A percentile compares a stretch with the other conserved stretches of the same genome.
phyloP scores from a whole-genome alignment of 2,329 filamentous ascomycete species.

The Beauveria sp. region DNA sequence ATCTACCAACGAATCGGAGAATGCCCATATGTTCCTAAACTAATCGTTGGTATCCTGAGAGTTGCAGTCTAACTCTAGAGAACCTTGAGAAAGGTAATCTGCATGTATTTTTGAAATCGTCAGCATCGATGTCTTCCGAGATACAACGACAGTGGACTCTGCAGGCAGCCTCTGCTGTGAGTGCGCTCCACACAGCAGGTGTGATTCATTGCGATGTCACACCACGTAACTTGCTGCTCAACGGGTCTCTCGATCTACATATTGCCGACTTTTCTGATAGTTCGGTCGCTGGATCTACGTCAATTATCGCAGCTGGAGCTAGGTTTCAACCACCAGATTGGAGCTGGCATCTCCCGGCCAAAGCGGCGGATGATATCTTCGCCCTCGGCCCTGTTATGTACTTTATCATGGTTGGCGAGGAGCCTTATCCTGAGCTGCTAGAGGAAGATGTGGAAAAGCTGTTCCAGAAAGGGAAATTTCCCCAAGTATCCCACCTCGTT shows the following conservation, averaged over 20 bases:
- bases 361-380: conserved; percentile 23
- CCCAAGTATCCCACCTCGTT: conserved; percentile 18
- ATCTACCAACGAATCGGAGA: conserved; percentile 18
- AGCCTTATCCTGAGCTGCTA: conserved; percentile 22
- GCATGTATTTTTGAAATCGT: conserved; percentile 15
- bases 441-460: conserved; percentile 22
- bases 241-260: conserved; percentile 25
- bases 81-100: conserved; percentile 20
- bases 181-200: conserved; percentile 25
- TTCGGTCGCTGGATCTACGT: conserved; percentile 19
- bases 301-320: conserved; percentile 16
- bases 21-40: conserved; percentile 16
- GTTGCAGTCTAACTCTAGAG: conserved; percentile 20
- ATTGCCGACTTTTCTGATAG: conserved; percentile 30
- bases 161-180: conserved; percentile 25
- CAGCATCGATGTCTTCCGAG: conserved; percentile 9
- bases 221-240: conserved; percentile 30
- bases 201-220: conserved; percentile 33
- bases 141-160: conserved; percentile 22
- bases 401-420: conserved; percentile 24
- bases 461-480: conserved; percentile 21
- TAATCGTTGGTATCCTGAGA: conserved; percentile 18
- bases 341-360: conserved; percentile 19
- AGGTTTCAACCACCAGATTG: conserved; percentile 19
- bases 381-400: conserved; percentile 28